Percentiles rank a stretch among this genome's conserved stretches.
These are phyloP conservation scores for Candida glaebosa DNA, from an alignment of 805 yeast genomes.

Conservation along the genomic window DNA sequence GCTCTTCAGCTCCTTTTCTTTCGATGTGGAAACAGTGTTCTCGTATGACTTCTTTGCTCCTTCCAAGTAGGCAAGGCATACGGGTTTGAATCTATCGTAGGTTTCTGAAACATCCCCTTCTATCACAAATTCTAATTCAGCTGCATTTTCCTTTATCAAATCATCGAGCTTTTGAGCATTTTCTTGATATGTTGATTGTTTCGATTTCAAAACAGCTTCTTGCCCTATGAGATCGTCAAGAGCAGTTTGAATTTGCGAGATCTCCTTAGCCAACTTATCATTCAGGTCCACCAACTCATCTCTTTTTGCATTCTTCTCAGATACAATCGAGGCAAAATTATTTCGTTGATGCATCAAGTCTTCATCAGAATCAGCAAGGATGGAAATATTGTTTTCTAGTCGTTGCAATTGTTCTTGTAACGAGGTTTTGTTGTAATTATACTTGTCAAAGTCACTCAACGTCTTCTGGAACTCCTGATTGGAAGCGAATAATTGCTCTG, in stretches of 20 bases:
- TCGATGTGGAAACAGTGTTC: slow-evolving; percentile 3
- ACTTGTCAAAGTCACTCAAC: slow-evolving; percentile 57
- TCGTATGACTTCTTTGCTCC: not conserved
- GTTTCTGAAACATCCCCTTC: not conserved
- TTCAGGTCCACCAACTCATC: slow-evolving; percentile 4
- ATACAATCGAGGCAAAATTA: slow-evolving; percentile 24
- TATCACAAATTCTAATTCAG: not conserved
- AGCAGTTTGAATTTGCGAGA: slow-evolving; percentile 17
- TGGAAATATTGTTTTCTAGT: slow-evolving; percentile 43
- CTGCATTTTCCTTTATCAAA: slow-evolving; percentile 5
- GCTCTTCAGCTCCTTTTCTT: slow-evolving; percentile 7
- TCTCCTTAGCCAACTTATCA: slow-evolving; percentile 1
- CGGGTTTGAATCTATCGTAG: slow-evolving; percentile 4
- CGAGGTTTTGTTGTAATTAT: slow-evolving; percentile 45
- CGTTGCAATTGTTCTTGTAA: slow-evolving; percentile 50
- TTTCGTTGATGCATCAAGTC: slow-evolving; percentile 25
- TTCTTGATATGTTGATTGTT: slow-evolving; percentile 30
- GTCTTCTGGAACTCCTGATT: slow-evolving; percentile 80
- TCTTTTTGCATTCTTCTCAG: slow-evolving; percentile 15
- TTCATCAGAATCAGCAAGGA: slow-evolving; percentile 40
- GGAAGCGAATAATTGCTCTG: slow-evolving; percentile 63
- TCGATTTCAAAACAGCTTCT: slow-evolving; percentile 56
- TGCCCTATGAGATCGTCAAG: slow-evolving; percentile 35
- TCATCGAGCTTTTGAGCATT: slow-evolving; percentile 18
- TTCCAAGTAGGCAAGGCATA: slow-evolving; percentile 5